Evolutionary conservation across 2,329 filamentous ascomycete species (phyloP).

Genomic region (Ceratocystis cubensis): DNA sequence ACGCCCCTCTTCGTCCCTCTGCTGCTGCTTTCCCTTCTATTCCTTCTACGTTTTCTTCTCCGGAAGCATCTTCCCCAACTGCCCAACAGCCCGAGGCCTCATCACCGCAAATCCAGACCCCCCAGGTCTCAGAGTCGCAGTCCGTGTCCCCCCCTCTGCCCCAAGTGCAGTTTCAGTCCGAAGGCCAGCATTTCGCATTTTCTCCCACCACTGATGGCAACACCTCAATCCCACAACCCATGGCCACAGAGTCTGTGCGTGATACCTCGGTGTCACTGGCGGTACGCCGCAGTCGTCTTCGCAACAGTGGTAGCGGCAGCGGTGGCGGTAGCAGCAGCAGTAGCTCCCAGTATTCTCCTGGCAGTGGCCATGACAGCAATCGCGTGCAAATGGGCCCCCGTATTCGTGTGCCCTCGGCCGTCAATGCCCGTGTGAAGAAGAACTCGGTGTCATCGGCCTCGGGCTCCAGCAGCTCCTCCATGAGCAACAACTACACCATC

Average conservation of each 20-base stretch:
- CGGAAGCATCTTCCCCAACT: slow-evolving; percentile 18
- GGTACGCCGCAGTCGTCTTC: slow-evolving; percentile 17
- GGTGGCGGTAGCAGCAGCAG: neutral
- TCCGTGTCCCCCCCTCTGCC: neutral
- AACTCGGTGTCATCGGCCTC: slow-evolving; percentile 1
- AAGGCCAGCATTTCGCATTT: neutral
- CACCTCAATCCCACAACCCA: slow-evolving; percentile 19
- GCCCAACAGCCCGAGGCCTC: neutral
- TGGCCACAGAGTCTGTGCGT: slow-evolving; percentile 23
- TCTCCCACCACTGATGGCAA: neutral
- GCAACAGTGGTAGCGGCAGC: neutral
- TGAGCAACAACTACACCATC: neutral
- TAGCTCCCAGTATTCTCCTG: neutral
- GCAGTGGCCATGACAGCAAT: neutral
- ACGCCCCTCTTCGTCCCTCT: slow-evolving; percentile 31
- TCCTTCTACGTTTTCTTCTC: neutral
- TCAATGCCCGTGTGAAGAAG: slow-evolving; percentile 3
- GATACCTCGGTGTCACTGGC: slow-evolving; percentile 20
- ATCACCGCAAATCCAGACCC: neutral
- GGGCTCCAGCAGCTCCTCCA: neutral
- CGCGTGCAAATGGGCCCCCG: neutral
- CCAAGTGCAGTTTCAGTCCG: neutral
- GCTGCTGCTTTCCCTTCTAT: slow-evolving; percentile 27
- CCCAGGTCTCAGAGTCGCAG: neutral
- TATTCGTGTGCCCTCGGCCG: slow-evolving; percentile 3